Evolutionary conservation across 768 basidiomycete genomes (phyloP), one percentile per base, ranked within the genome.

Genomic region (Boletus subcaerulescens): DNA sequence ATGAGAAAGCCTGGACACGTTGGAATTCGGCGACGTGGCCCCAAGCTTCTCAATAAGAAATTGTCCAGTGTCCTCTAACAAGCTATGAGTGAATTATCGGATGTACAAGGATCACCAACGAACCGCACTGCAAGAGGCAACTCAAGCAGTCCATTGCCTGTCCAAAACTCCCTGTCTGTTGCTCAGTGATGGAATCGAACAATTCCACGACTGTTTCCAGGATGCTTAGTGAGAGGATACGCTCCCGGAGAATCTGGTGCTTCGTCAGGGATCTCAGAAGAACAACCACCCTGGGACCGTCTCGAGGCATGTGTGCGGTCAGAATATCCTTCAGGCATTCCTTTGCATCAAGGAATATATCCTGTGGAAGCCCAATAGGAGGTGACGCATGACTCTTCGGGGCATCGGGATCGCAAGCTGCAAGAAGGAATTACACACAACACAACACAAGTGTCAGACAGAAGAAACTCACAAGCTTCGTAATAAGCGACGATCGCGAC

Each of bases 71-170:
- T 59, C 47, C 35, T 52, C 65, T 65, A 29, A 33, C 17, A 12
- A 6, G 20, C 9, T 3, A 29, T 52, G 1, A 60, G 18, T 20
- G 10, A 32, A 8, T 32, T 4, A 12, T 15, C 2, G 22, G 11
- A 36, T 41, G 24, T 35, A 33, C 1, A 29, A 32, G 5, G 1
- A 38, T 10, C 32, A 36, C 4, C 8, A 43, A 58, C 61, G 32
- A 5, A 65, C 65, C 50, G 17, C 61, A 66, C 32, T 53, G 45
- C 56, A 61, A n/a, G 13, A 66, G 22, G 26, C 52, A 59, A 12
- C 14, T 54, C 44, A 66, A 32, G 18, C 63, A 55, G 3, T 67
- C 58, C 65, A 66, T 66, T 15, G 54, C 65, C 32, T 58, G 62
- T 29, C 49, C 44, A 24, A 67, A 62, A 40, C 56, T 59, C 7